Evolutionary conservation across 805 yeast species (phyloP).

Genomic region (Starmerella apis): DNA sequence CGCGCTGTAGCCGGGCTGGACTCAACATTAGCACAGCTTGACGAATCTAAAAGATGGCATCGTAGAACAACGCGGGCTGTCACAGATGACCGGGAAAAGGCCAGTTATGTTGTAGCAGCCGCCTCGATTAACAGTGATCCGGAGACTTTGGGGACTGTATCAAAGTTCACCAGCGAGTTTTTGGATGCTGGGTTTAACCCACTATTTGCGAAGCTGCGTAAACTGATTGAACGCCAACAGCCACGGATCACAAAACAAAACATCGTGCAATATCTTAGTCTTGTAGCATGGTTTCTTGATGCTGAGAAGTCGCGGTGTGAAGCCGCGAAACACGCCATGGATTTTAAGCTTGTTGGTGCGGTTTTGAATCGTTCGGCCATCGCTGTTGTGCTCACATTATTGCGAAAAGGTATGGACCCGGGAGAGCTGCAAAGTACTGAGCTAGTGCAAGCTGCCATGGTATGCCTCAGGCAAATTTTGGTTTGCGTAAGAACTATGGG

Average conservation of each 20-base stretch:
- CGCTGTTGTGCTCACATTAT: conserved; percentile 40
- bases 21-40: conserved; percentile 55
- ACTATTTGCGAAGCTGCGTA: conserved; percentile 45
- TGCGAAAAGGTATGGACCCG: conserved; percentile 31
- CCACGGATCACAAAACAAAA: conserved; percentile 28
- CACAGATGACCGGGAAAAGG: conserved; percentile 26
- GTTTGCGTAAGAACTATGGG: conserved; percentile 37
- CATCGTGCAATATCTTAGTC: conserved; percentile 43
- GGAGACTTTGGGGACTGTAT: conserved; percentile 30
- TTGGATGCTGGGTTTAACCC: conserved; percentile 67
- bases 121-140: conserved; percentile 22
- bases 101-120: conserved; percentile 8
- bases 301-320: conserved; percentile 42
- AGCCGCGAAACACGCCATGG: conserved; percentile 25
- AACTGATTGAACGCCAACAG: conserved; percentile 36
- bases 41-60: conserved; percentile 57
- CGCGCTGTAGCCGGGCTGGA: conserved; percentile 43
- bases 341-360: conserved; percentile 30
- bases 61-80: conserved; percentile 28
- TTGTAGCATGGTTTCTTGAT: conserved; percentile 65
- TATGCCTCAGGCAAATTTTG: conserved; percentile 55
- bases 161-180: conserved; percentile 46
- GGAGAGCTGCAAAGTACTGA: conserved; percentile 40
- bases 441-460: conserved; percentile 58
- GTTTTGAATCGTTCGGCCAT: conserved; percentile 55